phyloP scores from a whole-genome alignment of 257 asterid genomes.

The Petrea volubilis region DNA sequence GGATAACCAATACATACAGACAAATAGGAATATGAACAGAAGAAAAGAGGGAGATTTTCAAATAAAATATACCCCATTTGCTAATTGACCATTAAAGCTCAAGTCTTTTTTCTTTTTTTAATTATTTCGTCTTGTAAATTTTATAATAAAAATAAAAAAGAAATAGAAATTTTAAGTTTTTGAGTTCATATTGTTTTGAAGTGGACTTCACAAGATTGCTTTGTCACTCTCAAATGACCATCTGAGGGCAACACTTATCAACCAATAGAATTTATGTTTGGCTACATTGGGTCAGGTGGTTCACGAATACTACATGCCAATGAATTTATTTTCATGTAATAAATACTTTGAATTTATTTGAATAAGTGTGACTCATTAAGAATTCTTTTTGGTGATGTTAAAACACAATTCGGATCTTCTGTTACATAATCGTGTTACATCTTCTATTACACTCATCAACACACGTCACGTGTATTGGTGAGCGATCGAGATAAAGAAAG shows the following conservation, averaged over 20 bases:
- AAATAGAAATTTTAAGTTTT: not conserved
- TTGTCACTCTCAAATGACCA: not conserved
- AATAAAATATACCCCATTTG: slow-evolving; percentile 17
- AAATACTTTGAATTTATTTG: not conserved
- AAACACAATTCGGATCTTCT: too few species aligned
- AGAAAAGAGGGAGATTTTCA: slow-evolving; percentile 10
- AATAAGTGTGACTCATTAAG: not conserved
- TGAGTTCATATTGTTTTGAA: not conserved
- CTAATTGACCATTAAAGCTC: slow-evolving; percentile 10
- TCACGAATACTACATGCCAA: not conserved
- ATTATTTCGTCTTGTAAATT: not conserved
- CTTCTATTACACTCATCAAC: too few species aligned
- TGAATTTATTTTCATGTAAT: not conserved
- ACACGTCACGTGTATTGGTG: too few species aligned
- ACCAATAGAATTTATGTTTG: not conserved
- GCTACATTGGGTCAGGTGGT: not conserved
- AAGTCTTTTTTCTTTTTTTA: not conserved
- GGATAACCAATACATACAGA: slow-evolving; percentile 45
- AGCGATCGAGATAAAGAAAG: too few species aligned
- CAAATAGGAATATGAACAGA: slow-evolving; percentile 42
- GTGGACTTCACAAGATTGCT: not conserved
- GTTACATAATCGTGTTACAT: too few species aligned
- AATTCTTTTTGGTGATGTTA: not conserved
- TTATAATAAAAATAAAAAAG: not conserved
- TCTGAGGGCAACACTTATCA: not conserved